A percentile compares a stretch with the other conserved stretches of the same genome.
Evolutionary conservation across 345 rosid species (phyloP).

Genomic region (Isatis tinctoria): DNA sequence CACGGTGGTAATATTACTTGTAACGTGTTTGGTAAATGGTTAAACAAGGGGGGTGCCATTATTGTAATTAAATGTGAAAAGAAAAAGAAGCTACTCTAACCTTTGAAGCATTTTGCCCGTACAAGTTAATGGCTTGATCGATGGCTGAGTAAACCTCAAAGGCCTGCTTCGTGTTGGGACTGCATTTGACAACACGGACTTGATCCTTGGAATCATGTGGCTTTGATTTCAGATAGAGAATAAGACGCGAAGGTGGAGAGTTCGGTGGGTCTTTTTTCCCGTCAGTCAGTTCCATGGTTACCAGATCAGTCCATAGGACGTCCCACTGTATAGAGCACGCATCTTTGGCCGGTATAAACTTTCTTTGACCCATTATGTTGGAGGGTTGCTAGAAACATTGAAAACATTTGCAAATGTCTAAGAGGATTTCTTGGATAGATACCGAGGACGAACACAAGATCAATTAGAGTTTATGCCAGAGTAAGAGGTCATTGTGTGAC

Average conservation of each 20-base stretch:
- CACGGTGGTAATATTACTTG: background rate
- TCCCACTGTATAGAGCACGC: conserved; percentile 94
- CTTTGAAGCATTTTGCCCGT: conserved; percentile 52
- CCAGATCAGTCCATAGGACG: conserved; percentile 72
- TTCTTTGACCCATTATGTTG: conserved; percentile 78
- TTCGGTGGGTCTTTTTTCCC: conserved; percentile 83
- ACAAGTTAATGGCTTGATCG: conserved; percentile 59
- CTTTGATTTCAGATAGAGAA: conserved; percentile 51
- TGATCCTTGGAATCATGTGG: conserved; percentile 67
- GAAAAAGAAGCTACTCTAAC: conserved; percentile 38
- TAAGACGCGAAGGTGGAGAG: conserved; percentile 64
- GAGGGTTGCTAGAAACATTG: conserved; percentile 72
- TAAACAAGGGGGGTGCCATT: background rate
- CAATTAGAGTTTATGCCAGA: background rate
- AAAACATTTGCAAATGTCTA: background rate
- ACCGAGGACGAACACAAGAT: background rate
- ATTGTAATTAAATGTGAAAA: background rate
- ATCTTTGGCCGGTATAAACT: conserved; percentile 86
- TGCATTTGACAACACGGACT: conserved; percentile 69
- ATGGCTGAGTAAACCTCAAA: conserved; percentile 62
- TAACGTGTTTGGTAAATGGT: background rate
- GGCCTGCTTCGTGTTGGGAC: conserved; percentile 66
- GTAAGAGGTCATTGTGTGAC: conserved; percentile 18
- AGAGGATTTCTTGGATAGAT: background rate
- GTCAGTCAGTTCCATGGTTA: conserved; percentile 72